Evolutionary conservation across 805 yeast species (phyloP).

Genomic region (Wickerhamiella australiensis): DNA sequence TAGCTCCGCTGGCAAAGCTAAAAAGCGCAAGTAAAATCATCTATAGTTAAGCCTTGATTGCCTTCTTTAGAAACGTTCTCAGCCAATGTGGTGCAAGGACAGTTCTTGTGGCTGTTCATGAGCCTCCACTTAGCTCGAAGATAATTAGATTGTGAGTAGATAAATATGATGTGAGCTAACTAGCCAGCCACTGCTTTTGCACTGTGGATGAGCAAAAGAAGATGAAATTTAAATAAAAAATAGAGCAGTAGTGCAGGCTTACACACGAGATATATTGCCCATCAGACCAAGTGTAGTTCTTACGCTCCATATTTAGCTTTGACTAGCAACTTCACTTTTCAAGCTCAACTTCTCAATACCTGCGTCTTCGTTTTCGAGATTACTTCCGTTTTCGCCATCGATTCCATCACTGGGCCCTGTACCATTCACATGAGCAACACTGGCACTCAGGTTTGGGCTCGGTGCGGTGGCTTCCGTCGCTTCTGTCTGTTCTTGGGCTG

Average conservation of each 20-base stretch:
- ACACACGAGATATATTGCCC: neutral
- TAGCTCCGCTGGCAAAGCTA: neutral
- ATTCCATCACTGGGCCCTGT: neutral
- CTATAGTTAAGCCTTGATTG: no score
- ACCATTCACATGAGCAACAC: slow-evolving; percentile 11
- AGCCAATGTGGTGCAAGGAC: no score
- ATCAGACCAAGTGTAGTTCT: neutral
- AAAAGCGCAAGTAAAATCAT: slow-evolving; percentile 16
- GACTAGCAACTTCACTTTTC: neutral
- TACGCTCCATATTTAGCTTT: no score
- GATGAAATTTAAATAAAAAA: neutral
- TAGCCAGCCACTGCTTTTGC: neutral
- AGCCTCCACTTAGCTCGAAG: neutral
- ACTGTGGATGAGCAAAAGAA: neutral
- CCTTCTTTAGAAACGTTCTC: no score
- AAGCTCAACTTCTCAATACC: slow-evolving; percentile 1
- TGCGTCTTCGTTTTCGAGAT: neutral
- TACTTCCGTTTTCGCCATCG: neutral
- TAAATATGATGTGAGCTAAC: neutral
- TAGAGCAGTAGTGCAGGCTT: neutral
- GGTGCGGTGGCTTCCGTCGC: slow-evolving; percentile 15
- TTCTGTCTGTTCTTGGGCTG: slow-evolving; percentile 11
- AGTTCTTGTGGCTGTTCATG: no score
- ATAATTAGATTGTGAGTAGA: neutral
- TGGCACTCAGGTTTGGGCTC: slow-evolving; percentile 14